These are phyloP conservation scores for Amaranthus hypochondriacus DNA, from an alignment of 148 eudicot genomes.

Conservation along the genomic window DNA sequence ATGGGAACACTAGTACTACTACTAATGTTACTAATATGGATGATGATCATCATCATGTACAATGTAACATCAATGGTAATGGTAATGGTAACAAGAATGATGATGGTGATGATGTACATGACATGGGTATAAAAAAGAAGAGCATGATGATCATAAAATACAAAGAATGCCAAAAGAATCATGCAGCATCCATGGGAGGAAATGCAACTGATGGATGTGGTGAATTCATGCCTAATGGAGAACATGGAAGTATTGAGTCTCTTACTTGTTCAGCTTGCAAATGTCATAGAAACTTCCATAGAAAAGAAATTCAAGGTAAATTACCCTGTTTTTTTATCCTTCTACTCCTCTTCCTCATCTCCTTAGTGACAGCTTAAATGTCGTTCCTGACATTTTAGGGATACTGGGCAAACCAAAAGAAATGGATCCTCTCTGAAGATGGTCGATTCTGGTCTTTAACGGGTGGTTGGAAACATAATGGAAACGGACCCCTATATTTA, in stretches of 20 bases:
- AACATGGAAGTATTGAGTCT: slow-evolving; percentile 53
- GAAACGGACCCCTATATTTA: too few species aligned
- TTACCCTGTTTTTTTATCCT: slow-evolving; percentile 19
- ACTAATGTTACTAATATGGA: not conserved
- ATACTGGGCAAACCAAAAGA: too few species aligned
- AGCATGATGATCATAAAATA: slow-evolving; percentile 26
- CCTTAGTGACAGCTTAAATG: not conserved
- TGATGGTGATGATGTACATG: not conserved
- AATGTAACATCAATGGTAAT: not conserved
- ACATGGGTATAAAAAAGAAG: not conserved
- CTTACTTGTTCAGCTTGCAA: slow-evolving; percentile 80
- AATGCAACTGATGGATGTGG: slow-evolving; percentile 86
- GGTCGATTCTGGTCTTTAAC: too few species aligned
- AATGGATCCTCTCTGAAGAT: too few species aligned
- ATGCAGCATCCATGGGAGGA: slow-evolving; percentile 74
- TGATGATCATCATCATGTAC: not conserved
- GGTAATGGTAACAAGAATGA: not conserved
- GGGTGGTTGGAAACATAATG: too few species aligned
- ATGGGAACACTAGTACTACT: not conserved
- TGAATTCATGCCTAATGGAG: slow-evolving; percentile 73
- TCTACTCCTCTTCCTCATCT: slow-evolving; percentile 14
- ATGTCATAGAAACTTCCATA: slow-evolving; percentile 96
- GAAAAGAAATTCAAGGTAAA: slow-evolving; percentile 40
- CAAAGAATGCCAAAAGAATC: slow-evolving; percentile 78
- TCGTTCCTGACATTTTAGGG: too few species aligned